Base-by-base conservation (phyloP, 2,329 filamentous ascomycete species). In the Aquanectria penicillioides region DNA sequence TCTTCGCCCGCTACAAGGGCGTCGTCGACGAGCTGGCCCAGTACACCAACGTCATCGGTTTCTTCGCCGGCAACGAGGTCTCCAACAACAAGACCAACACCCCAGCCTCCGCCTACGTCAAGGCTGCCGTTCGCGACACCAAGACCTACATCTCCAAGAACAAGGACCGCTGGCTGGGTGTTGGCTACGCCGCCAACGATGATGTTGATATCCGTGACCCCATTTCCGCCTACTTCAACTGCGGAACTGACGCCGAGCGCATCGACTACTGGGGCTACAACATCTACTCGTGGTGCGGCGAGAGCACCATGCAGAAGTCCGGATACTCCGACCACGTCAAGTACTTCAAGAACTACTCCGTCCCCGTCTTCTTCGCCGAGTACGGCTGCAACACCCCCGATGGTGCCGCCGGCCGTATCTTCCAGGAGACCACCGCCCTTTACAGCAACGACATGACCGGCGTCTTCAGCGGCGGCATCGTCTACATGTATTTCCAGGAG, bases 241-340 rank as follows among this genome's bases (percentile, higher is more conserved):
- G 95, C 74, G 92, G 94, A 60, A 55, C 70, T 3, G 77, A 86
- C 61, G 74, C 82, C 28, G 80, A 82, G 8, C 72, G 90, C 61
- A 97, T 98, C 66, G 95, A 99, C 79, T 98, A 96, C 84, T 99
- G 94, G 92, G 95, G 95, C 59, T 98, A 98, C 89, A 99, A 99
- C 85, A 97, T 98, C 81, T 99, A 99, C 86, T 97, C 94, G 50
- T 99, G 95, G 95, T 99, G 95, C 76, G 95, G 94, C 68, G 77
- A 94, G 69, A 97, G 92, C 73, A 87, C 82, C 71, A 95, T 90
- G 81, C 73, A 82, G 29, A 74, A 83, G 59, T 97, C 95, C 4
- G 92, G 93, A 52, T 99, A 94, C 80, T 83, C 89, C 65, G 84
- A 88, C 55, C 91, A 94, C 75, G 93, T 93, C 68, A 78, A 92